A percentile compares a stretch with the other conserved stretches of the same genome.
Evolutionary conservation across 768 basidiomycete genomes (phyloP).

Genomic region (Amanita jacksonii): DNA sequence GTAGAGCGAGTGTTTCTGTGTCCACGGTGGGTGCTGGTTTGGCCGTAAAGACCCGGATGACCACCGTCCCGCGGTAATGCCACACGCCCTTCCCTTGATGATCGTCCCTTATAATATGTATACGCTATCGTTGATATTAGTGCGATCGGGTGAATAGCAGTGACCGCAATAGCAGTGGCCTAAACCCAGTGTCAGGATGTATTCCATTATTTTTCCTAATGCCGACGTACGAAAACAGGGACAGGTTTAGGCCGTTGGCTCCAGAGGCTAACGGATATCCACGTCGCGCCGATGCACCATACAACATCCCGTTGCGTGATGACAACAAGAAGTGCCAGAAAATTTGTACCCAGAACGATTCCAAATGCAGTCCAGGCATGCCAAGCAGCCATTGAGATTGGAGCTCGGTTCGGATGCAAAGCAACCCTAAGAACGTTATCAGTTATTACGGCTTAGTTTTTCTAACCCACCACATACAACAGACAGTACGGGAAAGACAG

Average conservation of each 20-base stretch:
- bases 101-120: background rate
- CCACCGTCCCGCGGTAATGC: constrained; percentile 33
- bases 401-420: constrained; percentile 52
- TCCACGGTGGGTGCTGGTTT: no score
- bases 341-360: constrained; percentile 55
- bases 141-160: constrained; percentile 54
- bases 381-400: constrained; percentile 37
- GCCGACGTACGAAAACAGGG: constrained; percentile 51
- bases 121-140: constrained; percentile 23
- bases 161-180: constrained; percentile 56
- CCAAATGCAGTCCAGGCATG: constrained; percentile 70
- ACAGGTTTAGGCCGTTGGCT: constrained; percentile 48
- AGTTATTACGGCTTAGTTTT: background rate
- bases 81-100: constrained; percentile 24
- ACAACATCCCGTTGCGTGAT: constrained; percentile 56
- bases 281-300: constrained; percentile 66
- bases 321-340: constrained; percentile 46
- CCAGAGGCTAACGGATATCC: constrained; percentile 66
- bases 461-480: constrained; percentile 33
- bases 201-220: background rate
- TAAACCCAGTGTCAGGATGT: constrained; percentile 15
- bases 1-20: no score
- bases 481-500: constrained; percentile 51
- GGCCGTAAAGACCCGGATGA: constrained; percentile 9
- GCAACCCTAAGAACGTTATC: constrained; percentile 40